Conservation (phyloP, 345 rosid genomes). For the Sapria himalayana region DNA sequence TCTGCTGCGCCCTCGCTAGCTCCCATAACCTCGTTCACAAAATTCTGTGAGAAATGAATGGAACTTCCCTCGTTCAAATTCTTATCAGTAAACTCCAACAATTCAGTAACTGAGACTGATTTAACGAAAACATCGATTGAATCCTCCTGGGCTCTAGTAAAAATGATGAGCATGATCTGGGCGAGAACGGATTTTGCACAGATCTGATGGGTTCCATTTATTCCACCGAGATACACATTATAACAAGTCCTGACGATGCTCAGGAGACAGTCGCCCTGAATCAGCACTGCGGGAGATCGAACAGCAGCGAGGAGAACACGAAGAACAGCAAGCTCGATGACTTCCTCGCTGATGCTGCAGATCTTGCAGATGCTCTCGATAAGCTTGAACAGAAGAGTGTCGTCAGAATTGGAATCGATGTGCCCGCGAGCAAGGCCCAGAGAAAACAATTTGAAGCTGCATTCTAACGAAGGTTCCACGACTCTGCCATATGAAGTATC, state of each 20-base stretch:
- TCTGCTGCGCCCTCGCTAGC: slow-evolving; percentile 45
- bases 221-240: slow-evolving; percentile 69
- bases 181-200: slow-evolving; percentile 85
- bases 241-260: slow-evolving; percentile 69
- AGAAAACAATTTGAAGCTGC: slow-evolving; percentile 56
- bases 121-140: slow-evolving; percentile 28
- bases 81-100: slow-evolving; percentile 69
- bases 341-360: slow-evolving; percentile 52
- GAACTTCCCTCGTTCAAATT: slow-evolving; percentile 81
- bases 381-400: slow-evolving; percentile 18
- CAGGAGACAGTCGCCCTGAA: slow-evolving; percentile 68
- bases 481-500: slow-evolving; percentile 53
- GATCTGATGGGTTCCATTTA: slow-evolving; percentile 77
- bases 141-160: slow-evolving; percentile 54
- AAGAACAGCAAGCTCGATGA: slow-evolving; percentile 51
- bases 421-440: slow-evolving; percentile 45
- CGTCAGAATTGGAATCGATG: slow-evolving; percentile 16
- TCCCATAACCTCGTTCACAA: slow-evolving; percentile 42
- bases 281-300: slow-evolving; percentile 46
- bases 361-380: slow-evolving; percentile 35
- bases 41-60: slow-evolving; percentile 51
- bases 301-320: slow-evolving; percentile 59
- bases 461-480: slow-evolving; percentile 68
- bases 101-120: slow-evolving; percentile 41
- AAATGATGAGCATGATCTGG: slow-evolving; percentile 59